Base-by-base conservation (phyloP, 31 red algal genomes). In the Endocladia muricata region DNA sequence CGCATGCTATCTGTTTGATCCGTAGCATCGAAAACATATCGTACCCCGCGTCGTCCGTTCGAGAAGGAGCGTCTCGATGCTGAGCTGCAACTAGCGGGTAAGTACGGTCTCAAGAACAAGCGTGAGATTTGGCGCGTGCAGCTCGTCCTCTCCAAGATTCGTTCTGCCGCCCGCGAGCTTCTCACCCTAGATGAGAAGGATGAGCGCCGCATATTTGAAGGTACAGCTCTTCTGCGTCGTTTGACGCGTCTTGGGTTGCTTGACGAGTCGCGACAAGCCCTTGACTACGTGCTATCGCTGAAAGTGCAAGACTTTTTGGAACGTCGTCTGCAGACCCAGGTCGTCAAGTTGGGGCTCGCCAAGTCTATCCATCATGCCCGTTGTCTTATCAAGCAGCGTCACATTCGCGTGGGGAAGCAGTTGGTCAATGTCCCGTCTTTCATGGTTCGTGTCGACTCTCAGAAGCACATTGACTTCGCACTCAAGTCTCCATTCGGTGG, bases 331-430 rank as follows among this genome's bases (percentile, higher is more conserved):
- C 96, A 98, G 83, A 98, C 96, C 17, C 87, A 95, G 67, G 96
- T 98, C 55, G 85, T 94, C 70, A 92, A 95, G 61, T 62, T 94
- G 35, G 92, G 92, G n/a, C 75, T 98, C 26, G 96, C 96, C 7
- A 98, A 98, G 59, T 90, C 88, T 35, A 98, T 98, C 57, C 96
- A 98, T 64, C 96, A 98, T 74, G 91, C 96, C 6, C 96, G 96
- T 59, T 83, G 85, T 33, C 58, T 98, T 25, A 98, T 98, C 68
- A 77, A 76, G 68, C 96, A 98, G 88, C 85, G 96, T 72, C 96
- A 98, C 84, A 94, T 98, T 34, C 91, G 96, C 43, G 96, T 98
- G 38, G 96, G 96, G 22, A 98, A 98, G 63, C 96, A 98, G 60
- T 77, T 98, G 61, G 96, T 98, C 22, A 98, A 94, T 41, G 96